phyloP scores from a whole-genome alignment of 805 yeast species.

The Ogataea nakhonphanomensis region DNA sequence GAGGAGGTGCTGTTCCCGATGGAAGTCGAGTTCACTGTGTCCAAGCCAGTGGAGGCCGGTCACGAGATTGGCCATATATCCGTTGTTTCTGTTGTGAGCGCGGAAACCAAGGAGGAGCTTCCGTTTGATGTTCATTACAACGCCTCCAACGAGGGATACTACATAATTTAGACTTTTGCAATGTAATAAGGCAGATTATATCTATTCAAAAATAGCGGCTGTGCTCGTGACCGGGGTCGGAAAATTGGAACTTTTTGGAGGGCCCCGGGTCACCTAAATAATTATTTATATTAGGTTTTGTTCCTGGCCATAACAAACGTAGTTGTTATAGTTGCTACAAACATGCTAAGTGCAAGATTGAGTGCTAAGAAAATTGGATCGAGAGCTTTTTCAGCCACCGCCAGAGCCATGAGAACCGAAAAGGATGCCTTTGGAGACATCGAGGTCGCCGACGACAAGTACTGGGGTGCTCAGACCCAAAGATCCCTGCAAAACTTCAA shows the following conservation, averaged over 20 bases:
- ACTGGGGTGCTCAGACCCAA: conserved; percentile 99
- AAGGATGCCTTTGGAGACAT: conserved; percentile 97
- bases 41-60: conserved; percentile 25
- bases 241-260: conserved; percentile 1
- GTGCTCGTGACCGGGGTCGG: conserved; percentile 12
- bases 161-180: conserved; percentile 35
- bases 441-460: conserved; percentile 79
- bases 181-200: not conserved
- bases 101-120: conserved; percentile 42
- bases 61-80: conserved; percentile 55
- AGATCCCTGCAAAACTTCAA: conserved; percentile 91
- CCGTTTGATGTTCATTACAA: conserved; percentile 67
- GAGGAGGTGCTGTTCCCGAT: conserved; percentile 92
- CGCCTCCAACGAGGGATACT: conserved; percentile 56
- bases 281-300: not conserved
- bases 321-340: conserved; percentile 4
- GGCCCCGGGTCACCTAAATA: conserved; percentile 1
- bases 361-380: conserved; percentile 16
- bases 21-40: conserved; percentile 57
- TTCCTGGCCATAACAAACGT: conserved; percentile 2
- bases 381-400: conserved; percentile 31
- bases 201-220: not conserved
- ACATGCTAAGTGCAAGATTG: conserved; percentile 28
- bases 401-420: conserved; percentile 58
- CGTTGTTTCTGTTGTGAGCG: conserved; percentile 60